Conservation (phyloP, 306 rosid species). For the Albizia julibrissin region DNA sequence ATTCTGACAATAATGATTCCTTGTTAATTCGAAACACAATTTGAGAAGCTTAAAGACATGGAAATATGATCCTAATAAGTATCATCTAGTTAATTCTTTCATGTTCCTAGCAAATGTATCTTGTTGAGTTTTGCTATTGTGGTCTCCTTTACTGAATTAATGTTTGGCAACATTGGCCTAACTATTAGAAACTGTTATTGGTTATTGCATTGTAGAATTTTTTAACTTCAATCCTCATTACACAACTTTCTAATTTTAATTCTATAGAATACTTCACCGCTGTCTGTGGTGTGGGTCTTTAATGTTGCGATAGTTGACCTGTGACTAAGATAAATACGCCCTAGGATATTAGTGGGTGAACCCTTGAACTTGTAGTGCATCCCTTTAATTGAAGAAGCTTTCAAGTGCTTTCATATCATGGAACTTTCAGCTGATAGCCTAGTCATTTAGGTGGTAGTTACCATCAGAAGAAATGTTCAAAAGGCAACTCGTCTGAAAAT, state of each 20-base stretch:
- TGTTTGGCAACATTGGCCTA: not conserved
- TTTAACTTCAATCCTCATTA: not conserved
- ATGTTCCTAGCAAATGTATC: not conserved
- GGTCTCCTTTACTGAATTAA: not conserved
- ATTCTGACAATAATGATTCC: not conserved
- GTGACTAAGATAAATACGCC: not conserved
- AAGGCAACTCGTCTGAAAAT: not conserved
- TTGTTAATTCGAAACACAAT: not conserved
- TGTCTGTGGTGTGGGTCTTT: not conserved
- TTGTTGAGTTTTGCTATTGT: not conserved
- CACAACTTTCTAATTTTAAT: not conserved
- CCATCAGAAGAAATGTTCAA: not conserved
- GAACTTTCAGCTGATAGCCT: not conserved
- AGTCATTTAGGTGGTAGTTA: not conserved
- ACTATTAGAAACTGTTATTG: not conserved
- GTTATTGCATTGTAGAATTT: not conserved
- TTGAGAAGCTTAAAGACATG: not conserved
- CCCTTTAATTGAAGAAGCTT: not conserved
- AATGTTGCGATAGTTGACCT: not conserved
- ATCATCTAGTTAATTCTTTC: not conserved
- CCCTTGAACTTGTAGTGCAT: not conserved
- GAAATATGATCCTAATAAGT: not conserved
- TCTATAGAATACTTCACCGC: not conserved
- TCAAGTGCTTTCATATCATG: not conserved
- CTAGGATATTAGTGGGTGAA: not conserved